Percentiles rank a stretch among this genome's conserved stretches.
These are phyloP conservation scores for Durusdinium trenchii DNA, from an alignment of 73 alveolate genomes.

Conservation along the genomic window DNA sequence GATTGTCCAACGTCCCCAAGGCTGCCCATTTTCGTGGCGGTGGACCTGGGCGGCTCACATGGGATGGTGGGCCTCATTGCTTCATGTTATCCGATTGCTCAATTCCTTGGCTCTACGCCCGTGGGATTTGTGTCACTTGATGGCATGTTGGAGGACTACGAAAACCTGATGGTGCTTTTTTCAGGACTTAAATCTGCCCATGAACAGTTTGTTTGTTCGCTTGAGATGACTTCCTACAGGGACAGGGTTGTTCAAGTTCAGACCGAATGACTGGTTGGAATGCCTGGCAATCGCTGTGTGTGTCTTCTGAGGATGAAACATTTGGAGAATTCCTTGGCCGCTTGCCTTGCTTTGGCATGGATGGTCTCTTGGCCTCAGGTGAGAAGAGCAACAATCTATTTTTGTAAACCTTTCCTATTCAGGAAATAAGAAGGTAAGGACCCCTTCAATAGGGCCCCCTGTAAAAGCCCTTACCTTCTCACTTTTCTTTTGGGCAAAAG, in stretches of 20 bases:
- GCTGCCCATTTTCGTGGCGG: conserved; percentile 70
- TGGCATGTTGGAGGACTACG: neutral
- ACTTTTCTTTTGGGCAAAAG: too few relatives aligned
- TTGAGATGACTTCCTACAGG: too few relatives aligned
- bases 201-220: too few relatives aligned
- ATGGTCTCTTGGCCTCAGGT: neutral
- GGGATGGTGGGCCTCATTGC: conserved; percentile 86
- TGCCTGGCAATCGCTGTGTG: too few relatives aligned
- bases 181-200: neutral
- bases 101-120: conserved; percentile 42
- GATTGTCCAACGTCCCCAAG: neutral
- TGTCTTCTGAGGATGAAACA: conserved; percentile 40
- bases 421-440: too few relatives aligned
- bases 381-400: too few relatives aligned
- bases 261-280: too few relatives aligned
- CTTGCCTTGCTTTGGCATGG: conserved; percentile 33
- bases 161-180: neutral
- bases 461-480: too few relatives aligned
- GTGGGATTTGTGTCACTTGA: conserved; percentile 24
- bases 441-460: too few relatives aligned
- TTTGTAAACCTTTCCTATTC: too few relatives aligned
- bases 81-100: conserved; percentile 35
- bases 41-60: conserved; percentile 78
- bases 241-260: too few relatives aligned
- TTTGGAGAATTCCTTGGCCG: conserved; percentile 45